Evolutionary conservation across 495 filamentous ascomycete species (phyloP).

Genomic region (Trichoderma reesei): DNA sequence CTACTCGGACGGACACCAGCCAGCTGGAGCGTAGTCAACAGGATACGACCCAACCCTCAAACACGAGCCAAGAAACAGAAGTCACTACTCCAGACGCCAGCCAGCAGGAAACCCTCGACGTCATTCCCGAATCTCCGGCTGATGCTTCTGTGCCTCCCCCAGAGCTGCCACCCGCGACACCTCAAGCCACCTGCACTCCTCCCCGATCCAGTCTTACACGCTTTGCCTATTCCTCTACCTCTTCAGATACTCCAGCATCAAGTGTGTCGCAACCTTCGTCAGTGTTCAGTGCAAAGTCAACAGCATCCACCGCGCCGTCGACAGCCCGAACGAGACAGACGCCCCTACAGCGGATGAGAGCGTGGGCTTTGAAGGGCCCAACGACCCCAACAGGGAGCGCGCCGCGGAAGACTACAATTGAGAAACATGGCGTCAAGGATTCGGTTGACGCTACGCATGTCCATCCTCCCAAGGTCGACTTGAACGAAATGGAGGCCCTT

Average conservation of each 20-base stretch:
- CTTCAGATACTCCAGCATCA: slow-evolving; percentile 26
- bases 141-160: background rate
- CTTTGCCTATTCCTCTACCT: slow-evolving; percentile 16
- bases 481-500: slow-evolving; percentile 29
- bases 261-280: slow-evolving; percentile 27
- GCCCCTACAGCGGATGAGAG: slow-evolving; percentile 38
- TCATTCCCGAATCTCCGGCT: background rate
- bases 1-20: background rate
- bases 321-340: slow-evolving; percentile 23
- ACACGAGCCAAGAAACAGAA: slow-evolving; percentile 4
- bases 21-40: background rate
- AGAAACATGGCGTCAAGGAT: slow-evolving; percentile 15
- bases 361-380: slow-evolving; percentile 25
- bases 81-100: too few species aligned
- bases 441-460: slow-evolving; percentile 32
- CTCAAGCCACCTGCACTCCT: slow-evolving; percentile 15
- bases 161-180: background rate
- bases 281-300: slow-evolving; percentile 12
- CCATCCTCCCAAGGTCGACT: slow-evolving; percentile 31
- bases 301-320: slow-evolving; percentile 18
- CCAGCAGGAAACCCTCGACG: background rate
- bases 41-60: background rate
- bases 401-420: slow-evolving; percentile 24
- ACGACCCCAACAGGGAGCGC: slow-evolving; percentile 33
- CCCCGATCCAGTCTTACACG: slow-evolving; percentile 14